A percentile compares a stretch with the other conserved stretches of the same genome.
These are phyloP conservation scores for Aspergillus felis DNA, from an alignment of 2,329 filamentous ascomycete species.

Conservation along the genomic window DNA sequence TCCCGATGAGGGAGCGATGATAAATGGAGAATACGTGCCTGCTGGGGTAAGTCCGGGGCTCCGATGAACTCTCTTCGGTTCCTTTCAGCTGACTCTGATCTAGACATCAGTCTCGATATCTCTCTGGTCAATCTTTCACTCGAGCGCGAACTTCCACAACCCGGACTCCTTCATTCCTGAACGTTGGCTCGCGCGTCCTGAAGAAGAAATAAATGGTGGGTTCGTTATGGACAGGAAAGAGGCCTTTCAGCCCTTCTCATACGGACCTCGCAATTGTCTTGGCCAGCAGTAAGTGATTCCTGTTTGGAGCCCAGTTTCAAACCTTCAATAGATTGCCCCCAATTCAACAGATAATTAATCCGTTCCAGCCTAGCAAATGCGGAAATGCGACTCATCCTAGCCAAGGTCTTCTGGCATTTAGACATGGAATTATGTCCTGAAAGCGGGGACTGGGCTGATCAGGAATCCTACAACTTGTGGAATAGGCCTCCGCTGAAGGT, in stretches of 20 bases:
- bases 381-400: conserved; percentile 41
- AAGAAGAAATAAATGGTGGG: background rate
- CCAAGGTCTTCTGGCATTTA: conserved; percentile 36
- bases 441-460: conserved; percentile 20
- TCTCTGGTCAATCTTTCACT: conserved; percentile 4
- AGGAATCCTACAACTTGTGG: conserved; percentile 36
- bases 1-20: conserved; percentile 24
- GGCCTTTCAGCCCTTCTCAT: conserved; percentile 27
- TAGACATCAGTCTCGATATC: conserved; percentile 5
- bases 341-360: background rate
- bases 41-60: conserved; percentile 15
- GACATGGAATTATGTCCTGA: conserved; percentile 35
- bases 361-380: conserved; percentile 23
- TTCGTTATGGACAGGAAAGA: conserved; percentile 30
- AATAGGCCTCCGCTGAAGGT: conserved; percentile 32
- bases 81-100: background rate
- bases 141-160: conserved; percentile 15
- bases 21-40: conserved; percentile 23
- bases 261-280: conserved; percentile 28
- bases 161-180: conserved; percentile 26
- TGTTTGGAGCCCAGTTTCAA: no score
- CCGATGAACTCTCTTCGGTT: no score
- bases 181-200: conserved; percentile 22
- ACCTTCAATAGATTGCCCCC: background rate
- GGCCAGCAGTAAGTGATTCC: conserved; percentile 8